Percentiles rank a stretch among this genome's conserved stretches.
phyloP scores from a whole-genome alignment of 805 yeast species.

The Kluyveromyces aestuarii region DNA sequence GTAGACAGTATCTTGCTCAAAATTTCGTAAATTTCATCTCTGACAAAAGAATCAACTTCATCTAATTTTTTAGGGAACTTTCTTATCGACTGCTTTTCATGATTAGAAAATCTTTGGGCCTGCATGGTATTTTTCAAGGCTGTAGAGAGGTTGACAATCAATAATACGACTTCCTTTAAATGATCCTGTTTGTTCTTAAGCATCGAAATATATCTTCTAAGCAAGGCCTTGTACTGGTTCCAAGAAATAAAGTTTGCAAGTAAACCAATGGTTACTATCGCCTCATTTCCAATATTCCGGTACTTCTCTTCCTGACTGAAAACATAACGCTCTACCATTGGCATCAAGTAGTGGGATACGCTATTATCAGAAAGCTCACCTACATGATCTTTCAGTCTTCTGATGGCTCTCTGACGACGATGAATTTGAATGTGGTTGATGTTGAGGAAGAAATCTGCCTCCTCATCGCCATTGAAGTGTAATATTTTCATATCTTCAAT shows the following conservation, averaged over 20 bases:
- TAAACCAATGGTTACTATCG: slow-evolving; percentile 51
- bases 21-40: slow-evolving; percentile 51
- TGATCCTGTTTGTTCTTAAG: slow-evolving; percentile 38
- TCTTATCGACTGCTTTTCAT: slow-evolving; percentile 12
- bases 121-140: slow-evolving; percentile 36
- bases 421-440: slow-evolving; percentile 76
- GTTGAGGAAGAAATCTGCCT: slow-evolving; percentile 70
- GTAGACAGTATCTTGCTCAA: slow-evolving; percentile 48
- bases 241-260: slow-evolving; percentile 55
- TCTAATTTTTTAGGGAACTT: slow-evolving; percentile 32
- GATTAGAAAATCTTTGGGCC: slow-evolving; percentile 11
- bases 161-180: slow-evolving; percentile 47
- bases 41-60: slow-evolving; percentile 39
- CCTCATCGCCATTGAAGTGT: slow-evolving; percentile 61
- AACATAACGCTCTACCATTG: slow-evolving; percentile 77
- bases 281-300: slow-evolving; percentile 55
- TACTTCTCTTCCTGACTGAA: slow-evolving; percentile 47
- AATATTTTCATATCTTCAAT: slow-evolving; percentile 60
- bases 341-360: slow-evolving; percentile 73
- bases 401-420: slow-evolving; percentile 78
- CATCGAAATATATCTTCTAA: slow-evolving; percentile 54
- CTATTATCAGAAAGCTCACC: slow-evolving; percentile 41
- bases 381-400: slow-evolving; percentile 46
- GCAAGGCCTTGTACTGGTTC: slow-evolving; percentile 71
- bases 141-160: slow-evolving; percentile 49